phyloP scores from a whole-genome alignment of 768 basidiomycete genomes.

The Pholiota microspora region DNA sequence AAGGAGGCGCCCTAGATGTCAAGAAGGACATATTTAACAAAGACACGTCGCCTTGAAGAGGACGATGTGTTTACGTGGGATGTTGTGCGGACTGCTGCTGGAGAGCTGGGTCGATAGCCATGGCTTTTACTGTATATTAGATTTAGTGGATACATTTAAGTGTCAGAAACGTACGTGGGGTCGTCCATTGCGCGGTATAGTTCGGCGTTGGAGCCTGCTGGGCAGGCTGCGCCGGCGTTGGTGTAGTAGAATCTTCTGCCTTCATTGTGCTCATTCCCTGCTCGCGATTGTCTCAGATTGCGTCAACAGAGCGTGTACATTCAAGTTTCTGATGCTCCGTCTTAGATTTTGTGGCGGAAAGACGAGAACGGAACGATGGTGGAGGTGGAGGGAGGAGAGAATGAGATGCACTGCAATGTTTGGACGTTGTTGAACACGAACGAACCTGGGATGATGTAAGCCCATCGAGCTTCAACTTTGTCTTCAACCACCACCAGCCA shows the following conservation, averaged over 20 bases:
- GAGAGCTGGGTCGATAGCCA: slow-evolving; percentile 67
- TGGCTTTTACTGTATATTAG: slow-evolving; percentile 36
- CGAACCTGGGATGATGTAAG: no score
- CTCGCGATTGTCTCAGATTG: no score
- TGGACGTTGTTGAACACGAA: no score
- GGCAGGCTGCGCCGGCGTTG: slow-evolving; percentile 10
- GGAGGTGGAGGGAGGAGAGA: no score
- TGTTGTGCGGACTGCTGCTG: slow-evolving; percentile 52
- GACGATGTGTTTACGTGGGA: slow-evolving; percentile 34
- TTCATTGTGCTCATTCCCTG: background rate
- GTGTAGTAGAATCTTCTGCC: slow-evolving; percentile 4
- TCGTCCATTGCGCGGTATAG: slow-evolving; percentile 31
- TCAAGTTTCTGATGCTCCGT: background rate
- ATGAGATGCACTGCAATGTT: no score
- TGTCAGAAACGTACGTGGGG: slow-evolving; percentile 25
- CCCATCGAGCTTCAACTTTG: background rate
- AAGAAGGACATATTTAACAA: slow-evolving; percentile 17
- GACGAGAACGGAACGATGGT: no score
- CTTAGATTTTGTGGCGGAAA: background rate
- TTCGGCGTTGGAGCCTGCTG: slow-evolving; percentile 22
- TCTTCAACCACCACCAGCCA: no score
- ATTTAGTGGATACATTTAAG: background rate
- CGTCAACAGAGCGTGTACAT: no score
- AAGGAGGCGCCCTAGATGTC: slow-evolving; percentile 39
- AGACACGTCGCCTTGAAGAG: slow-evolving; percentile 18